Conservation (phyloP, 2,329 filamentous ascomycete species). For the Diaporthe batatas region DNA sequence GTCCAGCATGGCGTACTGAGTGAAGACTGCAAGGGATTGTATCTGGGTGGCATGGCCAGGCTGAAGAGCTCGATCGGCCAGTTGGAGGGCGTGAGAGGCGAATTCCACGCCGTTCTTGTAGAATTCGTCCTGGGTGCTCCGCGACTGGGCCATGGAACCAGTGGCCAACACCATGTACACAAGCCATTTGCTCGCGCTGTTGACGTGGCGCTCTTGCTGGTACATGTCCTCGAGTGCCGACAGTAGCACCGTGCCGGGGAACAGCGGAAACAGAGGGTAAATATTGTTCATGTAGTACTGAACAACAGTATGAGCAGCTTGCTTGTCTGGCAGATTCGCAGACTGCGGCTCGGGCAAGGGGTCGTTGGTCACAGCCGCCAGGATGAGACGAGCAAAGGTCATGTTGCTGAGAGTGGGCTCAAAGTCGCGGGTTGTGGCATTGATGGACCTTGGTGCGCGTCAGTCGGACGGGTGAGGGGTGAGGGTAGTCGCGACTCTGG, state of each 20-base stretch:
- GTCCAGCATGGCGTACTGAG: slow-evolving; percentile 90
- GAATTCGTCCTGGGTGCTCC: slow-evolving; percentile 74
- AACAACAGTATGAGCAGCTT: slow-evolving; percentile 76
- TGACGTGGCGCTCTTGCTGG: slow-evolving; percentile 73
- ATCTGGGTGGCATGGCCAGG: slow-evolving; percentile 89
- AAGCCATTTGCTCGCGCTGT: slow-evolving; percentile 83
- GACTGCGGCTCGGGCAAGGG: slow-evolving; percentile 73
- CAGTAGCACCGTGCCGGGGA: slow-evolving; percentile 83
- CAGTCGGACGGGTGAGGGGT: slow-evolving; percentile 33
- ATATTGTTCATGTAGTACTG: slow-evolving; percentile 89
- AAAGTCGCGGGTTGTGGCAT: slow-evolving; percentile 94
- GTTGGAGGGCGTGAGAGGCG: slow-evolving; percentile 75
- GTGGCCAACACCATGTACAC: slow-evolving; percentile 92
- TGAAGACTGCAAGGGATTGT: slow-evolving; percentile 87
- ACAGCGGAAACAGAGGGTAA: slow-evolving; percentile 84
- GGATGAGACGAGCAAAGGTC: slow-evolving; percentile 89
- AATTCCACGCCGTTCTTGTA: slow-evolving; percentile 69
- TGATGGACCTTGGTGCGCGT: slow-evolving; percentile 77
- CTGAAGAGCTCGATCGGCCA: slow-evolving; percentile 85
- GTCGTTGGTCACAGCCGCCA: slow-evolving; percentile 85
- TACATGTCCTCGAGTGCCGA: slow-evolving; percentile 87
- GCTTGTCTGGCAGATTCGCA: slow-evolving; percentile 76
- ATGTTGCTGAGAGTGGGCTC: slow-evolving; percentile 89
- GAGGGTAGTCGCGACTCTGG: neutral
- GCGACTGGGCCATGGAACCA: slow-evolving; percentile 80